Percentiles rank a stretch among this genome's conserved stretches.
Conservation (phyloP, 208 protist species). For the Entamoeba invadens region DNA sequence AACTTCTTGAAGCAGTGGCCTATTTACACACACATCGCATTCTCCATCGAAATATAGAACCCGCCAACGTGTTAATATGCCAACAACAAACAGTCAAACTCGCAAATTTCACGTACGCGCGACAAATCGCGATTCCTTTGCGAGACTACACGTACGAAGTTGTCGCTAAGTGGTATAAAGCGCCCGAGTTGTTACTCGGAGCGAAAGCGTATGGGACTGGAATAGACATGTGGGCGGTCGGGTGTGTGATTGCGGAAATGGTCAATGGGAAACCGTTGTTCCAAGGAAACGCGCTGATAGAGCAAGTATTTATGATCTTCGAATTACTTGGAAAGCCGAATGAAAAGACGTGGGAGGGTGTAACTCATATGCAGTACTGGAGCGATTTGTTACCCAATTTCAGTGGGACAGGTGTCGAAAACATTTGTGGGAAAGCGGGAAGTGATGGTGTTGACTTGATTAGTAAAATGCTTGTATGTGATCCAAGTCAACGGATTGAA, state of each 20-base stretch:
- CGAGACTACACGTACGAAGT: background rate
- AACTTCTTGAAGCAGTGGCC: conserved; percentile 62
- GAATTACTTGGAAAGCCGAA: conserved; percentile 27
- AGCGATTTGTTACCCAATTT: background rate
- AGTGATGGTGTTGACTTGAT: conserved; percentile 35
- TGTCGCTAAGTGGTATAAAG: conserved; percentile 92
- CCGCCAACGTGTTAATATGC: conserved; percentile 68
- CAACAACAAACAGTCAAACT: background rate
- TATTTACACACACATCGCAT: conserved; percentile 73
- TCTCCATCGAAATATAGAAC: conserved; percentile 71
- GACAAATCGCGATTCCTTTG: background rate
- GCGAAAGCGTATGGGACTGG: conserved; percentile 83
- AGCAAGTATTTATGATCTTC: conserved; percentile 35
- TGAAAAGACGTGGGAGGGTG: conserved; percentile 20
- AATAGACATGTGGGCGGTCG: conserved; percentile 96
- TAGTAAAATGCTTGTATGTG: conserved; percentile 28
- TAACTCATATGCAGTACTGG: background rate
- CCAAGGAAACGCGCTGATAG: conserved; percentile 32
- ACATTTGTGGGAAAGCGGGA: background rate
- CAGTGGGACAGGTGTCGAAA: background rate
- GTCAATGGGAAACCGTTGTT: conserved; percentile 38
- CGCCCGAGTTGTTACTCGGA: conserved; percentile 94
- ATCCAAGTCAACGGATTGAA: conserved; percentile 43
- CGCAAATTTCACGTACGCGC: conserved; percentile 18
- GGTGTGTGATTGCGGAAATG: conserved; percentile 95